phyloP scores from a whole-genome alignment of 345 rosid species.

The Acer campestre region DNA sequence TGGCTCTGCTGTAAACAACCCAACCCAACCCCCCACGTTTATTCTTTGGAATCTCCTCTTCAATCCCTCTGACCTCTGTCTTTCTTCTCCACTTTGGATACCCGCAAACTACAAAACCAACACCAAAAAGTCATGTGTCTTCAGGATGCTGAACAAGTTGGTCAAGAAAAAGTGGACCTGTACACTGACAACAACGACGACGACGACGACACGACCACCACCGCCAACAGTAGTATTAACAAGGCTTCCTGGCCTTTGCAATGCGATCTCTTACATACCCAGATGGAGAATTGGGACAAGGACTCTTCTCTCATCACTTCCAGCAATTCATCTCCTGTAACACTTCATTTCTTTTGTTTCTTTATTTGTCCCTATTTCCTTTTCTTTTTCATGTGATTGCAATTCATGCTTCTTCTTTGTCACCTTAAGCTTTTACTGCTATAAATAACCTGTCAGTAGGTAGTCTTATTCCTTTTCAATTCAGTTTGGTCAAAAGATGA shows the following conservation, averaged over 20 bases:
- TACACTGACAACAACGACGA: slow-evolving; percentile 17
- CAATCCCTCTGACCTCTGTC: neutral
- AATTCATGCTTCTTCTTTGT: neutral
- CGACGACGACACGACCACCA: slow-evolving; percentile 23
- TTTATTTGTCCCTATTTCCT: neutral
- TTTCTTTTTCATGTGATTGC: neutral
- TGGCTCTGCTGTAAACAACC: neutral
- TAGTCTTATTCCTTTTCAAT: neutral
- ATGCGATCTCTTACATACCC: slow-evolving; percentile 43
- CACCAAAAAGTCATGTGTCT: slow-evolving; percentile 42
- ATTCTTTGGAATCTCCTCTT: slow-evolving; percentile 46
- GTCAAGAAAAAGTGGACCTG: slow-evolving; percentile 32
- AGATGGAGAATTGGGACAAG: slow-evolving; percentile 42
- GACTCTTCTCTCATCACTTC: slow-evolving; percentile 38
- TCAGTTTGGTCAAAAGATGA: neutral
- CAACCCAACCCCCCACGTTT: slow-evolving; percentile 9
- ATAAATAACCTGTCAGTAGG: neutral
- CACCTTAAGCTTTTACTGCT: neutral
- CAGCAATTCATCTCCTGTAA: slow-evolving; percentile 43
- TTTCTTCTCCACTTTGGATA: slow-evolving; percentile 26
- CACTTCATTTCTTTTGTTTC: slow-evolving; percentile 13
- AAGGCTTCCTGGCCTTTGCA: slow-evolving; percentile 40
- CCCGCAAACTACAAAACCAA: slow-evolving; percentile 4
- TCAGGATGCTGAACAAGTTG: slow-evolving; percentile 41
- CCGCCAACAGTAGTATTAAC: slow-evolving; percentile 26